Percentiles rank a stretch among this genome's conserved stretches.
phyloP scores from a whole-genome alignment of 805 yeast genomes.

The Danielozyma ontarioensis region DNA sequence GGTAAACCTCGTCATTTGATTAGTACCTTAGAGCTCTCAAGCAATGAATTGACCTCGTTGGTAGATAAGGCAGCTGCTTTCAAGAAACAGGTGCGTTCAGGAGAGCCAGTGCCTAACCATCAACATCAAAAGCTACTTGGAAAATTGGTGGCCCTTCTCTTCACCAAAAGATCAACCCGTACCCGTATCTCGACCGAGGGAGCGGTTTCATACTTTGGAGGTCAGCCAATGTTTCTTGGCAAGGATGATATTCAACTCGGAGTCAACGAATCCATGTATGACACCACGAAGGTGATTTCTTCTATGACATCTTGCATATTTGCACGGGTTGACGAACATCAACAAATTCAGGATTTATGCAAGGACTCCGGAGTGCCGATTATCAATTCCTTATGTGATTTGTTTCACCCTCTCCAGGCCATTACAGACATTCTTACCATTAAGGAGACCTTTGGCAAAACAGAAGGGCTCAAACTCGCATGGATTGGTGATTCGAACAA shows the following conservation, averaged over 20 bases:
- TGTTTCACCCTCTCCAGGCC: constrained; percentile 92
- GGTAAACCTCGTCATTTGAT: constrained; percentile 61
- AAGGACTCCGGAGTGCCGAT: constrained; percentile 83
- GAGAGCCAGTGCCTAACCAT: constrained; percentile 21
- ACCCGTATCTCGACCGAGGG: constrained; percentile 94
- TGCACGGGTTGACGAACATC: constrained; percentile 89
- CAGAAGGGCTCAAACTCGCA: constrained; percentile 66
- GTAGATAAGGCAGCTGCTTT: constrained; percentile 69
- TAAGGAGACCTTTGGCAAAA: constrained; percentile 63
- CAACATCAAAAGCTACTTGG: constrained; percentile 60
- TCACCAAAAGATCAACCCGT: constrained; percentile 90
- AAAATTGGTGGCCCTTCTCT: constrained; percentile 75
- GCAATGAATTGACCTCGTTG: constrained; percentile 64
- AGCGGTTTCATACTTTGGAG: constrained; percentile 89
- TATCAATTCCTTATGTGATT: constrained; percentile 90
- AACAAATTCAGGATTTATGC: constrained; percentile 74
- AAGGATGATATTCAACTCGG: constrained; percentile 96
- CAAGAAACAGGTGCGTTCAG: constrained; percentile 57
- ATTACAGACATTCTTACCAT: constrained; percentile 87
- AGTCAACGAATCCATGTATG: constrained; percentile 86
- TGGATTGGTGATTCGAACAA: constrained; percentile 98
- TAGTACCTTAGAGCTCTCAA: constrained; percentile 72
- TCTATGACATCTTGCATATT: constrained; percentile 96
- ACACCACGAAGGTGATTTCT: constrained; percentile 82
- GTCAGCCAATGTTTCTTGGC: constrained; percentile 94